phyloP scores from a whole-genome alignment of 225 moss, liverwort and hornwort genomes.

The Anthoceros angustus region DNA sequence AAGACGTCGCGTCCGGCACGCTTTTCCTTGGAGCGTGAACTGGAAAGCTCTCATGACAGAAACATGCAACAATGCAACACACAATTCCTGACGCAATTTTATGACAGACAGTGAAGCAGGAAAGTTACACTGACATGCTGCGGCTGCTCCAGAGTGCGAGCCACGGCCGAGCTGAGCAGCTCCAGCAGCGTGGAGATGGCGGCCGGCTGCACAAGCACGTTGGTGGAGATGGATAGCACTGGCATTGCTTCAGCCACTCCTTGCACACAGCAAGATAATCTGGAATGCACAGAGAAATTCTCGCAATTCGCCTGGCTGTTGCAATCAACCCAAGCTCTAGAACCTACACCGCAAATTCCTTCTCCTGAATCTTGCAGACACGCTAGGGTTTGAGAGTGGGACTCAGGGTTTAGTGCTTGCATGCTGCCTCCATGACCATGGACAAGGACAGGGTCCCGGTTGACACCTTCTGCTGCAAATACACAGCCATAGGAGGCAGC shows the following conservation, averaged over 20 bases:
- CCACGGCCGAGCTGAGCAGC: conserved; percentile 2
- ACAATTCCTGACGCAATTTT: not conserved
- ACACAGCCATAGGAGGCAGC: no score
- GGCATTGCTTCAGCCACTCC: not conserved
- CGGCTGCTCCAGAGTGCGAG: not conserved
- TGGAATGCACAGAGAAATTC: no score
- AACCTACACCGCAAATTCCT: no score
- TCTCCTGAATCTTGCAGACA: not conserved
- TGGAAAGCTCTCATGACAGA: no score
- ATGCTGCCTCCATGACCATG: not conserved
- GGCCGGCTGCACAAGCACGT: not conserved
- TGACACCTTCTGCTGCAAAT: not conserved
- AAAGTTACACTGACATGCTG: not conserved
- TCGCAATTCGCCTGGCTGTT: no score
- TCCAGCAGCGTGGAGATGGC: not conserved
- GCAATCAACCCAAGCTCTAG: no score
- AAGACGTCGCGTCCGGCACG: no score
- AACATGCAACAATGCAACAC: not conserved
- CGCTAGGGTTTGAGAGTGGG: not conserved
- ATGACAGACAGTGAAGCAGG: not conserved
- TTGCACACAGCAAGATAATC: not conserved
- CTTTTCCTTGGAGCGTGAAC: no score
- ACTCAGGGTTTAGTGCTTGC: not conserved
- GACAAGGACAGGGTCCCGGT: not conserved
- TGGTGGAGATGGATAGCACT: not conserved